These are phyloP conservation scores for Moesziomyces globuligerus DNA, from an alignment of 1,284 basidiomycete genomes.

Conservation along the genomic window DNA sequence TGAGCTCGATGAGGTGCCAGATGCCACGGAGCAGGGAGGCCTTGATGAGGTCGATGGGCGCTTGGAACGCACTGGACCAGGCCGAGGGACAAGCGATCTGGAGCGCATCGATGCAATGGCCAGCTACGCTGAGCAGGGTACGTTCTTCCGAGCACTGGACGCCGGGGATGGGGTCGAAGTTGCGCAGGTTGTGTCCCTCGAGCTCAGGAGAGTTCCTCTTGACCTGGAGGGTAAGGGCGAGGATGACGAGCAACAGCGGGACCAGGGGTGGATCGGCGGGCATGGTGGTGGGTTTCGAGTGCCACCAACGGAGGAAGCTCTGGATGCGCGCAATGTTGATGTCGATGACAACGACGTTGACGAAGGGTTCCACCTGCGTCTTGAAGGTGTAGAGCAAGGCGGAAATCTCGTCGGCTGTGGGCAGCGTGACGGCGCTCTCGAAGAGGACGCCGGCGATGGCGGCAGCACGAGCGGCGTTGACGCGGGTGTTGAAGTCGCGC, in stretches of 20 bases:
- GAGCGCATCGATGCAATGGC: conserved; percentile 53
- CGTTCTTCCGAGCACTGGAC: conserved; percentile 51
- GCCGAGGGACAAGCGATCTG: conserved; percentile 58
- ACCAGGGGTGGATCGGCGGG: conserved; percentile 59
- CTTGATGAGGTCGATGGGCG: conserved; percentile 59
- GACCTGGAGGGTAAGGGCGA: conserved; percentile 57
- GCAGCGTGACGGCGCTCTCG: conserved; percentile 47
- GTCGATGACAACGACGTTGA: conserved; percentile 52
- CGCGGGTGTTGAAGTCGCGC: conserved; percentile 51
- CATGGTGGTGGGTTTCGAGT: conserved; percentile 54
- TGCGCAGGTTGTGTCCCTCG: conserved; percentile 26
- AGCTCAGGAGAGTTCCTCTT: conserved; percentile 44
- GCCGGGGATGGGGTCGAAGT: conserved; percentile 34
- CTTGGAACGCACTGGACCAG: conserved; percentile 56
- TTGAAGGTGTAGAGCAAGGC: conserved; percentile 54
- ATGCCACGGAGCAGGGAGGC: conserved; percentile 55
- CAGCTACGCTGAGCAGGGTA: conserved; percentile 54
- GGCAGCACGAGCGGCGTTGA: conserved; percentile 56
- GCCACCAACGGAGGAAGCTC: conserved; percentile 59
- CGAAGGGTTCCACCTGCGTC: conserved; percentile 51
- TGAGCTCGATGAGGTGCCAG: conserved; percentile 59
- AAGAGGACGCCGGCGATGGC: conserved; percentile 56
- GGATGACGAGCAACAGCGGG: conserved; percentile 55
- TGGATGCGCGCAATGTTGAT: conserved; percentile 56
- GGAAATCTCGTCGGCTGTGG: conserved; percentile 43